A percentile compares a stretch with the other conserved stretches of the same genome.
Evolutionary conservation across 2,329 filamentous ascomycete genomes (phyloP).

Genomic region (Trichothecium roseum): DNA sequence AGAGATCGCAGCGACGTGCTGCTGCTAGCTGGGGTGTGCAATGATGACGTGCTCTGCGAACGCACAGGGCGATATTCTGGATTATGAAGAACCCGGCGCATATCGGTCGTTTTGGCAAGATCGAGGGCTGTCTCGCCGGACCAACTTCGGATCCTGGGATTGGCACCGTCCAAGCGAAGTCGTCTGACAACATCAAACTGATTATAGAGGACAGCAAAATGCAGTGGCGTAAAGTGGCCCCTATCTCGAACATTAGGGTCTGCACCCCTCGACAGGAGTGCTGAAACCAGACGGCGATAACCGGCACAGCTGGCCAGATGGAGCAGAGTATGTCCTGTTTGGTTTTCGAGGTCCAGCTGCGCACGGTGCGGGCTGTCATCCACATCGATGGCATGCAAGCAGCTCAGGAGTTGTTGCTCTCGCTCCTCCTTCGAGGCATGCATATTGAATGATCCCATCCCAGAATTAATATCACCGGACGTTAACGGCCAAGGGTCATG

Average conservation of each 20-base stretch:
- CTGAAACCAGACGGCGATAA: slow-evolving; percentile 65
- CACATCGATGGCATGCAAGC: slow-evolving; percentile 69
- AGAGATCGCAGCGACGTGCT: slow-evolving; percentile 56
- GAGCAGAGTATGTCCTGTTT: slow-evolving; percentile 70
- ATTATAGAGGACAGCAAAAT: slow-evolving; percentile 68
- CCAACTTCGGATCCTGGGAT: slow-evolving; percentile 58
- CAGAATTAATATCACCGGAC: slow-evolving; percentile 22
- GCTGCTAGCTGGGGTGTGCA: slow-evolving; percentile 55
- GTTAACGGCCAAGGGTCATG: too few species aligned
- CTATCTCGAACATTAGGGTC: slow-evolving; percentile 66
- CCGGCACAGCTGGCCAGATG: slow-evolving; percentile 70
- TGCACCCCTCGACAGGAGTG: slow-evolving; percentile 66
- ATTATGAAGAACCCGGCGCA: slow-evolving; percentile 52
- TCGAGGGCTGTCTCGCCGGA: slow-evolving; percentile 63
- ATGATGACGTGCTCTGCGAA: slow-evolving; percentile 53
- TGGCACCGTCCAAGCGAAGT: slow-evolving; percentile 62
- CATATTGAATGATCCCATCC: slow-evolving; percentile 32
- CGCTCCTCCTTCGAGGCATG: slow-evolving; percentile 39
- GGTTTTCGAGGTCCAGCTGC: slow-evolving; percentile 52
- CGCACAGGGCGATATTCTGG: slow-evolving; percentile 52
- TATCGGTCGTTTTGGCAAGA: slow-evolving; percentile 54
- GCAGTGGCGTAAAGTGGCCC: slow-evolving; percentile 72
- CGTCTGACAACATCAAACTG: slow-evolving; percentile 67
- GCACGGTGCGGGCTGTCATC: slow-evolving; percentile 62
- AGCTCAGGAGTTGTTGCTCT: slow-evolving; percentile 59